Percentiles rank a stretch among this genome's conserved stretches.
phyloP scores from a whole-genome alignment of 2,329 filamentous ascomycete species.

The Cercospora sp. region DNA sequence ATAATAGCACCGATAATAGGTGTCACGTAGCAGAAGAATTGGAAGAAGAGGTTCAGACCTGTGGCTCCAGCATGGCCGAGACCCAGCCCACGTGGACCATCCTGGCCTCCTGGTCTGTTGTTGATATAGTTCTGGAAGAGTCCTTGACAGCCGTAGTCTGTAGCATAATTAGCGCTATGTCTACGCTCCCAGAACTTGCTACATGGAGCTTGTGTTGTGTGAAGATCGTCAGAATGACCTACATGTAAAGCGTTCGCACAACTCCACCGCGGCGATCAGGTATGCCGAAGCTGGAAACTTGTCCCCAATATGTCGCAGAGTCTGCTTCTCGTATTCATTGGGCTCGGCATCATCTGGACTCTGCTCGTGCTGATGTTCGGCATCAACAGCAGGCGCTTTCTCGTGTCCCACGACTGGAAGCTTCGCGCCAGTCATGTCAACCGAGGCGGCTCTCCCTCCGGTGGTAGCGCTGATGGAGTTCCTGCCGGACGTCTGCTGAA shows the following conservation, averaged over 20 bases:
- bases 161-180: not conserved
- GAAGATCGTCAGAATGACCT: not conserved
- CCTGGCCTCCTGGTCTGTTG: slow-evolving; percentile 41
- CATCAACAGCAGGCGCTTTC: slow-evolving; percentile 2
- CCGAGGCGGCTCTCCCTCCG: slow-evolving; percentile 10
- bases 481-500: slow-evolving; percentile 27
- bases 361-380: slow-evolving; percentile 25
- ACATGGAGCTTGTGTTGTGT: not conserved
- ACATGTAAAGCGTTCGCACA: slow-evolving; percentile 51
- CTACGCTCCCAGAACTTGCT: not conserved
- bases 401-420: slow-evolving; percentile 24
- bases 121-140: slow-evolving; percentile 54
- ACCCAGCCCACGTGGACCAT: slow-evolving; percentile 45
- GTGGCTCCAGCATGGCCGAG: slow-evolving; percentile 41
- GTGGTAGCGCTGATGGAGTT: slow-evolving; percentile 20
- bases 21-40: slow-evolving; percentile 52
- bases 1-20: slow-evolving; percentile 51
- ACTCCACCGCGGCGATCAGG: slow-evolving; percentile 51
- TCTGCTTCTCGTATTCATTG: slow-evolving; percentile 45
- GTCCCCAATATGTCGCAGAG: slow-evolving; percentile 49
- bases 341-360: slow-evolving; percentile 41
- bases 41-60: slow-evolving; percentile 48
- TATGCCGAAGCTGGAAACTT: slow-evolving; percentile 50
- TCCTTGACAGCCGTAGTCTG: slow-evolving; percentile 42
- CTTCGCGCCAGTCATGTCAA: slow-evolving; percentile 28